Evolutionary conservation across 495 filamentous ascomycete species (phyloP), one percentile per base, ranked within the genome.

Genomic region (Lepraria neglecta): DNA sequence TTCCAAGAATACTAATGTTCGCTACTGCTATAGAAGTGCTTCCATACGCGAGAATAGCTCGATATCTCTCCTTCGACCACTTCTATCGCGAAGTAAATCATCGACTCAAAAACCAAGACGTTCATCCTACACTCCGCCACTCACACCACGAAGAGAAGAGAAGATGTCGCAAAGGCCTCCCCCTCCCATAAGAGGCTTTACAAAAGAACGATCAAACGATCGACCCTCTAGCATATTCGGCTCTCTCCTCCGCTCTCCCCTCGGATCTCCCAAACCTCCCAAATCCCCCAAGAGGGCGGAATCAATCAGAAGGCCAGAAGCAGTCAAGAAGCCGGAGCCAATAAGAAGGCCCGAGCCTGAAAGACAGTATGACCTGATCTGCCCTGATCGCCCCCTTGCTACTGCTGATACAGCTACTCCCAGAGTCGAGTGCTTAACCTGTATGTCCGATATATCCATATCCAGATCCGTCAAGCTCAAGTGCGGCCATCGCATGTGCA

Each of bases 401-500:
- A 11, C 0, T 24, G n/a, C 48, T 53, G n/a, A 60, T 17, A 27
- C 15, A 42, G n/a, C 17, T 28, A 42, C 21, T 15, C 35, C 6
- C 56, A 89, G 87, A 59, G 77, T 84, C 35, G 78, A 84, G 67
- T 92, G 89, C 60, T 70, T 90, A 19, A 82, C 80, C 28, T 94
- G 89, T 72, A 70, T 84, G 66, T 80, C 83, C 54, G 82, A 85
- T 59, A 68, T 84, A 4, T 81, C 83, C 2, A 66, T 76, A 45
- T 75, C 76, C 55, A 80, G 84, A 71, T 80, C 83, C 24, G 85
- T 82, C 21, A 87, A 86, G 65, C 80, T 92, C 45, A 78, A 81
- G 60, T 95, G 90, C 68, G 80, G 80, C 28, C 90, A 95, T 68
- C 81, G 82, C 46, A 91, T 89, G 86, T 95, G 90, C 70, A 74